Conservation (phyloP, 2,329 filamentous ascomycete genomes). For the Botrytis sinoallii region DNA sequence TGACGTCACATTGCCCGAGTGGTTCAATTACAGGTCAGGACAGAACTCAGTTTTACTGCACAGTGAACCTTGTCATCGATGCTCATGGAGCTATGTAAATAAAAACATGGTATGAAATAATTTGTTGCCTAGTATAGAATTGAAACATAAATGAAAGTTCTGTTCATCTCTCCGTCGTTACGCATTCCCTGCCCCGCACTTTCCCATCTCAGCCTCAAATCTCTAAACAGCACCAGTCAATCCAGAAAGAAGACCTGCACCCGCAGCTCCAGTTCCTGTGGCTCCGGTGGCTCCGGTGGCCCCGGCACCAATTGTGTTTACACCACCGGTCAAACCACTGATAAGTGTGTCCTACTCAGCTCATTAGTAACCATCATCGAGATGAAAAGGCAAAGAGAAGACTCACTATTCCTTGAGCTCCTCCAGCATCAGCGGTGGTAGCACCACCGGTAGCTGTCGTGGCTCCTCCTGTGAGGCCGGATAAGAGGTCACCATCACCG, state of each 20-base stretch:
- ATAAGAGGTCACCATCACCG: neutral
- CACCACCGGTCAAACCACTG: neutral
- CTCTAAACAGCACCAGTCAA: neutral
- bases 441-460: too few relatives aligned
- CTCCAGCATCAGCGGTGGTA: neutral
- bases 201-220: neutral
- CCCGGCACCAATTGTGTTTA: neutral
- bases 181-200: neutral
- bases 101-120: neutral
- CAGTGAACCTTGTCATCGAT: neutral
- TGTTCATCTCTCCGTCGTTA: neutral
- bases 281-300: neutral
- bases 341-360: neutral
- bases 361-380: neutral
- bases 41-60: neutral
- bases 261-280: neutral
- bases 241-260: neutral
- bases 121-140: neutral
- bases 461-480: neutral
- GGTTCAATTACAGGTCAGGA: too few relatives aligned
- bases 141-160: neutral
- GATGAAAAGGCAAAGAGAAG: neutral
- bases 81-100: too few relatives aligned
- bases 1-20: neutral
- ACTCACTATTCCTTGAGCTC: neutral